Conservation (phyloP, 768 basidiomycete genomes). For the Pleurotus cornucopiae region DNA sequence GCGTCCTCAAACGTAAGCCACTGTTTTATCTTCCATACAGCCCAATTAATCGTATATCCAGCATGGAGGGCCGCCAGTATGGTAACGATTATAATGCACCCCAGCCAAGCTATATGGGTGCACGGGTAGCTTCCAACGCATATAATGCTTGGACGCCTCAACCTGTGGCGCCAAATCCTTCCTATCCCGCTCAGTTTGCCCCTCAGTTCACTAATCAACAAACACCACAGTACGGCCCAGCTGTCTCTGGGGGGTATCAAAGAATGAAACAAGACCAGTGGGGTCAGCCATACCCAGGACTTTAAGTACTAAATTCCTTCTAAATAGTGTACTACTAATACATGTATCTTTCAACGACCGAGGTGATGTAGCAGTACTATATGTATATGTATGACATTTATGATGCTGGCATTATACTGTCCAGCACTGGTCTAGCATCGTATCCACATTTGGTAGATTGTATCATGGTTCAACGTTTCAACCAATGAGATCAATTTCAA, state of each 20-base stretch:
- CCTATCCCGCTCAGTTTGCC: background rate
- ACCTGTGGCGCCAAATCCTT: background rate
- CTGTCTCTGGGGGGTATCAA: background rate
- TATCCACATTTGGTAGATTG: no score
- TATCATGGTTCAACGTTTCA: no score
- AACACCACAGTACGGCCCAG: background rate
- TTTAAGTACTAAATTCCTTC: background rate
- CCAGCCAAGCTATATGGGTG: background rate
- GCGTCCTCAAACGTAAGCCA: slow-evolving; percentile 1
- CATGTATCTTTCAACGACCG: no score
- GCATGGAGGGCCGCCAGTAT: slow-evolving; percentile 2
- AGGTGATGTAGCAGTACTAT: no score
- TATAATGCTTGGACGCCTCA: background rate
- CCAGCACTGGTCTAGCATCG: no score
- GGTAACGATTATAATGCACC: background rate
- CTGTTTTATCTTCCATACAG: background rate
- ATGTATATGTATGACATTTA: no score
- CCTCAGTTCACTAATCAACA: slow-evolving; percentile 1
- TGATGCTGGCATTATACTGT: no score
- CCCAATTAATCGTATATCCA: background rate
- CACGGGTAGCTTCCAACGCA: background rate
- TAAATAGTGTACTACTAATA: no score
- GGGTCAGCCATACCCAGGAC: background rate
- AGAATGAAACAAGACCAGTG: background rate
- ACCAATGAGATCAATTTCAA: no score